Base-by-base conservation (phyloP, 1,284 basidiomycete genomes). In the Pseudozyma hubeiensis region DNA sequence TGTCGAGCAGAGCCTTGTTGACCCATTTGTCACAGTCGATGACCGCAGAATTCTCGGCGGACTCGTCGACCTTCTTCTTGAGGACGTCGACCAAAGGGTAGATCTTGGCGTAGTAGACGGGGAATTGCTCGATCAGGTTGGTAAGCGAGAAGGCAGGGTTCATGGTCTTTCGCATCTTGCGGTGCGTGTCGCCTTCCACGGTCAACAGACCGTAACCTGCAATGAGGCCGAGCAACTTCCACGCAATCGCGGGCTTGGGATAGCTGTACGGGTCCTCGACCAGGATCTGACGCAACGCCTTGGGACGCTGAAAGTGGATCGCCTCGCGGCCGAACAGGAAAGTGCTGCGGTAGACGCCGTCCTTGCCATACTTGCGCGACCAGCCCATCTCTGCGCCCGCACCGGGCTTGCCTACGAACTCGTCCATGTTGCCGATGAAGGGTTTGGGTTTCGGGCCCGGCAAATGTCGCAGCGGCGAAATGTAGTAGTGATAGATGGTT, bases 1-100 rank as follows among this genome's bases (percentile, higher is more conserved):
- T 83, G 60, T 84, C 83, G 17, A 84, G 77, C 4, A 84, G 66
- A 11, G 76, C 60, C n/a, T 69, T 62, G 51, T 68, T 74, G 29
- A 80, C 61, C 68, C 69, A 79, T 4, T 44, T 51, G 33, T 70
- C 58, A 3, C 83, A 64, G 37, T 84, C 79, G 59, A 83, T 63
- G 16, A 76, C 63, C 4, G 65, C 60, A 39, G 59, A 55, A 16
- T 66, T 73, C 1, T 69, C 43, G 5, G 61, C 41, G 17, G 66
- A 72, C 11, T 64, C 55, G 0, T 69, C 68, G 16, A 78, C 60
- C 46, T 75, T 56, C 7, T 67, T 55, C 49, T 62, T 67, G 33
- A 77, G 55, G 10, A 77, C 71, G 7, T 78, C 56, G 14, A 81
- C 63, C 10, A 80, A 29, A 1, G 64, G 65, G 14, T 74, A 68